Percentiles rank a stretch among this genome's conserved stretches.
Conservation (phyloP, 2,329 filamentous ascomycete species). For the Penicillium paneum region DNA sequence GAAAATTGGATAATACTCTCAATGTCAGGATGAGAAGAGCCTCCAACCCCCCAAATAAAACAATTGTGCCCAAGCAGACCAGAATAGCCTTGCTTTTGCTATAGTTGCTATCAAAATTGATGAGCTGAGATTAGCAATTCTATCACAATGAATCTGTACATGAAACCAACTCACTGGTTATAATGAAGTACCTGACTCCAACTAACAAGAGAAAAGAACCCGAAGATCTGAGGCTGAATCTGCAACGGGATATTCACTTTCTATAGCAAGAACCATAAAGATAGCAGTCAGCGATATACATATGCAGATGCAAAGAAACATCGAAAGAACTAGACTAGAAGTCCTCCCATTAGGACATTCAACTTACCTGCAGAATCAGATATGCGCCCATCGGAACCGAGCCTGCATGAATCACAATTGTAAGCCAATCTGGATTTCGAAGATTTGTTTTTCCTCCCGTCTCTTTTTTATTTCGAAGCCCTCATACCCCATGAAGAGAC, state of each 20-base stretch:
- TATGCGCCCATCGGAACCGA: conserved; percentile 53
- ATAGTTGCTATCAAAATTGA: conserved; percentile 20
- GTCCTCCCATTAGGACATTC: neutral
- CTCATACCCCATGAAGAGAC: neutral
- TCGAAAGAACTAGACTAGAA: neutral
- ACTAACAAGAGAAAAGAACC: conserved; percentile 48
- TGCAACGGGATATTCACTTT: conserved; percentile 55
- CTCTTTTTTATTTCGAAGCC: neutral
- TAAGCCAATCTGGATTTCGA: neutral
- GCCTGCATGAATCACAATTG: conserved; percentile 23
- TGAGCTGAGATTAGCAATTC: neutral
- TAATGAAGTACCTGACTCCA: conserved; percentile 56
- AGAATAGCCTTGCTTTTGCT: conserved; percentile 49
- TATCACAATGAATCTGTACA: neutral
- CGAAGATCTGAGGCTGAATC: conserved; percentile 55
- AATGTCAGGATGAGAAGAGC: conserved; percentile 57
- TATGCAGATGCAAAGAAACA: neutral
- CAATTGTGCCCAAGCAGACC: conserved; percentile 41
- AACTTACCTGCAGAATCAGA: conserved; percentile 48
- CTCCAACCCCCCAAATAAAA: conserved; percentile 54
- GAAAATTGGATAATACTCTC: conserved; percentile 38
- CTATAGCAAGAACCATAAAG: conserved; percentile 29
- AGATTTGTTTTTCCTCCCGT: neutral
- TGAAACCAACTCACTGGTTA: conserved; percentile 38
- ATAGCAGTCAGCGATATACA: neutral